Percentiles rank a stretch among this genome's conserved stretches.
phyloP scores from a whole-genome alignment of 768 basidiomycete genomes.

The Leucocoprinus sp. region DNA sequence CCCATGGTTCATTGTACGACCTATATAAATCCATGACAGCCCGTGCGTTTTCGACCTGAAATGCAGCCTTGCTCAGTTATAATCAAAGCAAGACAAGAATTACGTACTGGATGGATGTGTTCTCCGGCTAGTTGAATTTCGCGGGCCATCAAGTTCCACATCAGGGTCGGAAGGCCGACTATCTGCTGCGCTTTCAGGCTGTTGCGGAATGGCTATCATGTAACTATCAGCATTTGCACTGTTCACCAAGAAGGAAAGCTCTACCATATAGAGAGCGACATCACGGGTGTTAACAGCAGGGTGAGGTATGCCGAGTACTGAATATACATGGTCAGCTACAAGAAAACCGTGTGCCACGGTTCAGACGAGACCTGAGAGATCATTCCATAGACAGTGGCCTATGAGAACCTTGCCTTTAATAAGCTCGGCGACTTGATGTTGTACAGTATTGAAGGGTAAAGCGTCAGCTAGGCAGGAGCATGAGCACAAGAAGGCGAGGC shows the following conservation, averaged over 20 bases:
- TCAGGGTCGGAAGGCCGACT: conserved; percentile 69
- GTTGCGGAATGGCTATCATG: conserved; percentile 58
- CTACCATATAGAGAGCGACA: conserved; percentile 63
- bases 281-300: conserved; percentile 72
- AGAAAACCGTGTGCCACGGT: conserved; percentile 7
- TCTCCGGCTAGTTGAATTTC: conserved; percentile 60
- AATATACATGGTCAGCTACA: conserved; percentile 5
- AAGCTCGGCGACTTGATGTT: conserved; percentile 54
- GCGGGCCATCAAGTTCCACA: conserved; percentile 77
- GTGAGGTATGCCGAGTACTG: conserved; percentile 77
- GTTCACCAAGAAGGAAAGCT: conserved; percentile 10
- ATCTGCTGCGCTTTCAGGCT: conserved; percentile 60
- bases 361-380: conserved; percentile 55
- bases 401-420: conserved; percentile 67
- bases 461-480: conserved; percentile 35
- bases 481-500: not conserved
- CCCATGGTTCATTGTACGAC: conserved; percentile 60
- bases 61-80: not conserved
- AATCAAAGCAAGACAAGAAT: not conserved
- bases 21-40: conserved; percentile 47
- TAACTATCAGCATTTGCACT: conserved; percentile 6
- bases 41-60: conserved; percentile 74
- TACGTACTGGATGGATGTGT: conserved; percentile 56
- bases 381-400: conserved; percentile 75
- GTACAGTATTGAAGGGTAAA: conserved; percentile 52